phyloP scores from a whole-genome alignment of 2,329 filamentous ascomycete species.

The Mollisia scopiformis region DNA sequence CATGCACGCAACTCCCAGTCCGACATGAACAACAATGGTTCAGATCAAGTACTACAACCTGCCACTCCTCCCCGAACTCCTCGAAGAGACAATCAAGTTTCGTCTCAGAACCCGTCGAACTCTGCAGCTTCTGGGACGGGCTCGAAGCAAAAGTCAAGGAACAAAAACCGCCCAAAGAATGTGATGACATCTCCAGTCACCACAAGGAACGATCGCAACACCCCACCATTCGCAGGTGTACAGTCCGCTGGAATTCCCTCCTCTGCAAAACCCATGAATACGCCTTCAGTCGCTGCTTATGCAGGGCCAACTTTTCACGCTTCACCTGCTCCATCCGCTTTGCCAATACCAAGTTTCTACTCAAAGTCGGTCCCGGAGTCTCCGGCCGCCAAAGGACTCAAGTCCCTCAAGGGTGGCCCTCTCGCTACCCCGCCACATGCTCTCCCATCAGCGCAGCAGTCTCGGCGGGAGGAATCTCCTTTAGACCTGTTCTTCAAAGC shows the following conservation, averaged over 20 bases:
- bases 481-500: constrained; percentile 91
- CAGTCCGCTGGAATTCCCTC: constrained; percentile 28
- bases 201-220: constrained; percentile 29
- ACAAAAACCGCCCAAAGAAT: constrained; percentile 37
- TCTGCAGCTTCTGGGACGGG: constrained; percentile 27
- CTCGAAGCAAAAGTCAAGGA: constrained; percentile 36
- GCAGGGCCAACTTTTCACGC: constrained; percentile 94
- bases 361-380: constrained; percentile 75
- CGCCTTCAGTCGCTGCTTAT: constrained; percentile 56
- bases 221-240: constrained; percentile 30
- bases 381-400: constrained; percentile 46
- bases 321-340: constrained; percentile 85
- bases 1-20: constrained; percentile 39
- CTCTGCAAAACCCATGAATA: constrained; percentile 45
- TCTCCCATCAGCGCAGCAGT: constrained; percentile 56
- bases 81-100: constrained; percentile 27
- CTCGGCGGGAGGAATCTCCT: constrained; percentile 69
- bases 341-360: constrained; percentile 89
- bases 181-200: constrained; percentile 33
- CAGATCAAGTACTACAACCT: constrained; percentile 23
- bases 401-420: constrained; percentile 45
- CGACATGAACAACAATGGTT: constrained; percentile 24
- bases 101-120: constrained; percentile 23
- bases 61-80: constrained; percentile 39
- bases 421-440: constrained; percentile 42